Percentiles rank a stretch among this genome's conserved stretches.
These are phyloP conservation scores for Ogataea pilisensis DNA, from an alignment of 805 yeast genomes.

Conservation along the genomic window DNA sequence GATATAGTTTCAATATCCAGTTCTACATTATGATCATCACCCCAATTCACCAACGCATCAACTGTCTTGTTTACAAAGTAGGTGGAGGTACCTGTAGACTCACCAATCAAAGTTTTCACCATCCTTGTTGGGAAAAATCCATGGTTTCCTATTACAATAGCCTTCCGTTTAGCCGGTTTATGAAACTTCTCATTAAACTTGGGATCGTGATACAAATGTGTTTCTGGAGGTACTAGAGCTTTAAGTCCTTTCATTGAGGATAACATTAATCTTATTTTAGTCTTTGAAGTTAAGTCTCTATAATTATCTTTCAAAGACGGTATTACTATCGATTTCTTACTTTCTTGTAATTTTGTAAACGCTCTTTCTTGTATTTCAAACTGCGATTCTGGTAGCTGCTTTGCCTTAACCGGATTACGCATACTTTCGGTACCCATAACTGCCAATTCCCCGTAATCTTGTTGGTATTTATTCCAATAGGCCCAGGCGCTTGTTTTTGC, in stretches of 20 bases:
- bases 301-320: constrained; percentile 26
- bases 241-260: constrained; percentile 14
- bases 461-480: constrained; percentile 9
- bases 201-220: constrained; percentile 27
- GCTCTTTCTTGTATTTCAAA: constrained; percentile 26
- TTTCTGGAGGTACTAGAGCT: constrained; percentile 22
- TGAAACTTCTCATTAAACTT: constrained; percentile 4
- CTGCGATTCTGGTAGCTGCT: constrained; percentile 25
- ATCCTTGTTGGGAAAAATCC: constrained; percentile 89
- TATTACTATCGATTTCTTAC: constrained; percentile 16
- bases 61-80: constrained; percentile 82
- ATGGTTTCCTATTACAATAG: constrained; percentile 87
- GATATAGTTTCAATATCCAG: constrained; percentile 76
- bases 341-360: constrained; percentile 3
- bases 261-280: constrained; percentile 22
- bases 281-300: constrained; percentile 24
- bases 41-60: constrained; percentile 64
- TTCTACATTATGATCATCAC: constrained; percentile 33
- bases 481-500: constrained; percentile 30
- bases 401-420: constrained; percentile 24
- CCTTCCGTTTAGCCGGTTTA: constrained; percentile 37
- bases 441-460: constrained; percentile 22
- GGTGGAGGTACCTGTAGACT: constrained; percentile 87
- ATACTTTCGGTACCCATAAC: constrained; percentile 29
- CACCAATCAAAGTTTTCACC: constrained; percentile 80